Base-by-base conservation (phyloP, 2,329 filamentous ascomycete genomes). In the Ramularia endophylla region DNA sequence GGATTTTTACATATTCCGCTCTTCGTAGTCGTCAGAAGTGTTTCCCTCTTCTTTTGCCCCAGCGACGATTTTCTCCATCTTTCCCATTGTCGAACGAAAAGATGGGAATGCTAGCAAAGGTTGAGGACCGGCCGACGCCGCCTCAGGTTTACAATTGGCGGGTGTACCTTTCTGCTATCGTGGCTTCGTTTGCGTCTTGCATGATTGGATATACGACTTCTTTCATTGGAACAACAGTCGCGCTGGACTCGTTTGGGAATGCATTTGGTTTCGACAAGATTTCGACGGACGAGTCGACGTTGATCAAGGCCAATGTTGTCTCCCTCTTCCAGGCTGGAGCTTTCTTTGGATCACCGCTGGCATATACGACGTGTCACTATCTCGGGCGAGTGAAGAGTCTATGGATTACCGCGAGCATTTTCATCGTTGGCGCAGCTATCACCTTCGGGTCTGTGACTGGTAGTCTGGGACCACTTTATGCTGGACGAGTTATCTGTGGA, bases 201-300 rank as follows among this genome's bases (percentile, higher is more conserved):
- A 70, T 68, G 5, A 74, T 74, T 46, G 71, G 73, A 9, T 74
- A 77, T 49, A 73, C 75, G 47, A 69, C 67, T 3, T 70, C 72
- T 11, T 75, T 77, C 56, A 68, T 76, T 16, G 74, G 74, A 3
- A 74, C 71, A 0, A 76, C 73, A 0, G 75, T 77, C 41, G 65
- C 70, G 2, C 70, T 69, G 17, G 48, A 62, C n/a, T 68, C 65
- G 44, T 77, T 77, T 60, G 63, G 67, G 48, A 49, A 55, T 8
- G 71, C 71, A 44, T 71, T 71, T 44, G 59, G 61, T 7, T 46
- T 62, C 18, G 40, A 51, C n/a, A 42, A 47, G 16, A 64, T 69
- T 44, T 58, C 53, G 8, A 52, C 57, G 8, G 46, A 53, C 4
- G 58, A 66, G n/a, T 53, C 60, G 31, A 65, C 64, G 36, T 58